A percentile compares a stretch with the other conserved stretches of the same genome.
phyloP scores from a whole-genome alignment of 331 rosid genomes.

The Arachis monticola region DNA sequence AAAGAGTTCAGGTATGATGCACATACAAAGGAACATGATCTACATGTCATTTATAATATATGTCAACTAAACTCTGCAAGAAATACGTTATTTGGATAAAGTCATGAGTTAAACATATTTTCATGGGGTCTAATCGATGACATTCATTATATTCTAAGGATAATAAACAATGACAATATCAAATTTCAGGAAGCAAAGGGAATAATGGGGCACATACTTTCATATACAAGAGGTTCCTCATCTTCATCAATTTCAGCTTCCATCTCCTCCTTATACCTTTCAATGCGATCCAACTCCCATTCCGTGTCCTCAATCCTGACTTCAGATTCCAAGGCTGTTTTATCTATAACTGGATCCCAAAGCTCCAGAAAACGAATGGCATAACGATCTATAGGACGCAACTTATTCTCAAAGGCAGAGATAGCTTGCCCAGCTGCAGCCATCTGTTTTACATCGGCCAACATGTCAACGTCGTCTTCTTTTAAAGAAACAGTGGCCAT shows the following conservation, averaged over 20 bases:
- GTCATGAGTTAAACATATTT: constrained; percentile 16
- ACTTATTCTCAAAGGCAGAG: constrained; percentile 77
- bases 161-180: not conserved
- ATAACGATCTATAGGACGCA: constrained; percentile 93
- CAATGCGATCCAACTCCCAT: constrained; percentile 97
- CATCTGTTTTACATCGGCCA: constrained; percentile 95
- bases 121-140: constrained; percentile 21
- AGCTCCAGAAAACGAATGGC: constrained; percentile 94
- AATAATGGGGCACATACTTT: constrained; percentile 61
- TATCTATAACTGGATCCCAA: constrained; percentile 96
- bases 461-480: constrained; percentile 91
- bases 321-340: constrained; percentile 84
- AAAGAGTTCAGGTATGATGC: constrained; percentile 8
- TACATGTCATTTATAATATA: not conserved
- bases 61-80: constrained; percentile 18
- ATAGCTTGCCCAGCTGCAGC: constrained; percentile 94
- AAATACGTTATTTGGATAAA: constrained; percentile 21
- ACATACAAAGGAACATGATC: constrained; percentile 17
- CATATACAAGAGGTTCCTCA: constrained; percentile 96
- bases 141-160: constrained; percentile 13
- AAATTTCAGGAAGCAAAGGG: constrained; percentile 15
- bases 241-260: constrained; percentile 99
- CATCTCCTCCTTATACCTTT: constrained; percentile 98
- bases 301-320: constrained; percentile 90
- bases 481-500: constrained; percentile 50